Evolutionary conservation across 306 rosid genomes (phyloP).

Genomic region (Lathyrus sativus): DNA sequence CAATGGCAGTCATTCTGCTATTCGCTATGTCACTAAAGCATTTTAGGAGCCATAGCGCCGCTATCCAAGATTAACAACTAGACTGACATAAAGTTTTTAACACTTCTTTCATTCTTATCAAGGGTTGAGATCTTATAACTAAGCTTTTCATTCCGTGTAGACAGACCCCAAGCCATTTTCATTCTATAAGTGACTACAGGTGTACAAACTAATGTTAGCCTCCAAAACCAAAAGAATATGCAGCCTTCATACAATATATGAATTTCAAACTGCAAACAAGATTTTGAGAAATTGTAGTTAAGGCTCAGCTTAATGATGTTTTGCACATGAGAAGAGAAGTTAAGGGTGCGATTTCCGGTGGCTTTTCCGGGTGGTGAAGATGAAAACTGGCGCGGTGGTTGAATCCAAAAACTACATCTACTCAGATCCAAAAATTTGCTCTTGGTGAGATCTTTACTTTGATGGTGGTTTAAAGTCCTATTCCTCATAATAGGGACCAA

Average conservation of each 20-base stretch:
- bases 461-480: too few species aligned
- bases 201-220: slow-evolving; percentile 17
- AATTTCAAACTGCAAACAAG: slow-evolving; percentile 14
- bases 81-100: neutral
- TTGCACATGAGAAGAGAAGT: neutral
- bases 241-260: slow-evolving; percentile 7
- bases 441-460: too few species aligned
- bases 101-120: slow-evolving; percentile 1
- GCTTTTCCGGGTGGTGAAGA: too few species aligned
- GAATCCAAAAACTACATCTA: too few species aligned
- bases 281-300: neutral
- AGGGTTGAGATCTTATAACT: slow-evolving; percentile 1
- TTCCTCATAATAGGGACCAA: too few species aligned
- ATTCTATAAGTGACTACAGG: neutral
- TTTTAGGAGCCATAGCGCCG: too few species aligned
- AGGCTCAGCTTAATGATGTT: neutral
- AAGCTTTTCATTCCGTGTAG: slow-evolving; percentile 14
- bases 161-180: neutral
- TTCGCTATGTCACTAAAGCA: too few species aligned
- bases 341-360: too few species aligned
- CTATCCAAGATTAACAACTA: too few species aligned
- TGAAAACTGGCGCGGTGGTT: too few species aligned
- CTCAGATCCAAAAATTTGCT: too few species aligned
- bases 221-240: slow-evolving; percentile 23
- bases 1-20: too few species aligned